phyloP scores from a whole-genome alignment of 768 basidiomycete genomes.

The Pisolithus orientalis region DNA sequence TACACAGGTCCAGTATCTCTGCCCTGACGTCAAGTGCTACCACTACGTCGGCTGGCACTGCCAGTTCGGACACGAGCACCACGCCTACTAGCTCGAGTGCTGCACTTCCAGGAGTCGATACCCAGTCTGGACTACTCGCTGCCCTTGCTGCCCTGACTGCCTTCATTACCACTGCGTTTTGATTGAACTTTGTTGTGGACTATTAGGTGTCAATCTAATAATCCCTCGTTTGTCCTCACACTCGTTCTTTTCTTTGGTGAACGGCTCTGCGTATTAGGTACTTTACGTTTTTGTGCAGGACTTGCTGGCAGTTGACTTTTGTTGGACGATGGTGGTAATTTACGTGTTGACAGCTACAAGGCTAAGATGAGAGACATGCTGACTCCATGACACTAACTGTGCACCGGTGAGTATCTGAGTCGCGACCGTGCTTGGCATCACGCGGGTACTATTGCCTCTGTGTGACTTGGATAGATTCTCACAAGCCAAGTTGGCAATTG shows the following conservation, averaged over 20 bases:
- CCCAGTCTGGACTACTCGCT: constrained; percentile 29
- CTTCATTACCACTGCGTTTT: constrained; percentile 20
- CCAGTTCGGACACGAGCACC: constrained; percentile 20
- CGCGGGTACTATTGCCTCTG: not conserved
- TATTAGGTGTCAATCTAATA: not conserved
- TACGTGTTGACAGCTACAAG: not conserved
- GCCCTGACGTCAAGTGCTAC: constrained; percentile 22
- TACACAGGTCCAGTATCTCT: constrained; percentile 6
- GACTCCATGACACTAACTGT: not conserved
- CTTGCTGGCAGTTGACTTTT: not conserved
- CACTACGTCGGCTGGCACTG: constrained; percentile 17
- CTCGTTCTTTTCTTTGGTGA: not conserved
- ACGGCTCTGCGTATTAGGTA: not conserved
- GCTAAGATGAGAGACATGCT: not conserved
- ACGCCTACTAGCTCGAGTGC: constrained; percentile 24
- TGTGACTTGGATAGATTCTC: not conserved
- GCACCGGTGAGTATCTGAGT: too few relatives aligned
- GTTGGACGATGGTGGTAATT: not conserved
- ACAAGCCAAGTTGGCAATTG: not conserved
- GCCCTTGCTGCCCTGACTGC: constrained; percentile 31
- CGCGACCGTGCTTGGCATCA: not conserved
- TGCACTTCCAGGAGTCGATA: constrained; percentile 23
- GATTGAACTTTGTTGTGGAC: constrained; percentile 1
- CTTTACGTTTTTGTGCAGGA: not conserved
- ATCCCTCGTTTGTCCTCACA: constrained; percentile 1